These are phyloP conservation scores for Mucor plumbeus DNA, from an alignment of 371 early-diverging fungal genomes.

Conservation along the genomic window DNA sequence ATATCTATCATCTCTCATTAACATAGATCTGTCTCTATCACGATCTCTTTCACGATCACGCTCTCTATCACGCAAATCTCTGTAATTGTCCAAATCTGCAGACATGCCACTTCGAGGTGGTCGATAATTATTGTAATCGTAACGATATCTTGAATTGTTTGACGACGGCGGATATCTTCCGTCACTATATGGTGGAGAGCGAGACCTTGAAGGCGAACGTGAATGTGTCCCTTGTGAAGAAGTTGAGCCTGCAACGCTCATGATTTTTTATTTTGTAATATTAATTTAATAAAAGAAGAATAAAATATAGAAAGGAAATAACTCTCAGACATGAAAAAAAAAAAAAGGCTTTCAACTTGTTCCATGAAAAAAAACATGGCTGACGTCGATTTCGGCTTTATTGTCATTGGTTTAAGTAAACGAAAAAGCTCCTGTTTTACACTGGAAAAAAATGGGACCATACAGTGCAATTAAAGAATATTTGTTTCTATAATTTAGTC, in stretches of 20 bases:
- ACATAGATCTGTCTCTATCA: conserved; percentile 42
- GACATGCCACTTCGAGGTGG: conserved; percentile 43
- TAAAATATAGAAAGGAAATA: background rate
- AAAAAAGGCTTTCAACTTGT: conserved; percentile 4
- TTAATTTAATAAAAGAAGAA: background rate
- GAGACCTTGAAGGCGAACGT: conserved; percentile 52
- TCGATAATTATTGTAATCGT: conserved; percentile 47
- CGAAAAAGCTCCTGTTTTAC: background rate
- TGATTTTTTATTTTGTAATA: conserved; percentile 25
- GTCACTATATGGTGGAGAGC: conserved; percentile 56
- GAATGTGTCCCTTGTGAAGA: conserved; percentile 57
- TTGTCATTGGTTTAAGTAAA: conserved; percentile 1
- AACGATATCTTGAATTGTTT: conserved; percentile 39
- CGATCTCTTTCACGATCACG: conserved; percentile 48
- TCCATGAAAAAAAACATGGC: conserved; percentile 3
- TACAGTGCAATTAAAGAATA: no score
- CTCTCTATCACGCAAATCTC: conserved; percentile 59
- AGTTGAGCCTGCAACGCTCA: conserved; percentile 60
- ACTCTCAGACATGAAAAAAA: background rate
- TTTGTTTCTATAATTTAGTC: no score
- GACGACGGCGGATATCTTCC: conserved; percentile 40
- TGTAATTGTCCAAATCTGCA: conserved; percentile 49
- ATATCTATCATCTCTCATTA: conserved; percentile 52
- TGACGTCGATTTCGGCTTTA: conserved; percentile 21
- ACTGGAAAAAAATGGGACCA: no score